Base-by-base conservation (phyloP, 768 basidiomycete genomes). In the Tephrocybe sp. region DNA sequence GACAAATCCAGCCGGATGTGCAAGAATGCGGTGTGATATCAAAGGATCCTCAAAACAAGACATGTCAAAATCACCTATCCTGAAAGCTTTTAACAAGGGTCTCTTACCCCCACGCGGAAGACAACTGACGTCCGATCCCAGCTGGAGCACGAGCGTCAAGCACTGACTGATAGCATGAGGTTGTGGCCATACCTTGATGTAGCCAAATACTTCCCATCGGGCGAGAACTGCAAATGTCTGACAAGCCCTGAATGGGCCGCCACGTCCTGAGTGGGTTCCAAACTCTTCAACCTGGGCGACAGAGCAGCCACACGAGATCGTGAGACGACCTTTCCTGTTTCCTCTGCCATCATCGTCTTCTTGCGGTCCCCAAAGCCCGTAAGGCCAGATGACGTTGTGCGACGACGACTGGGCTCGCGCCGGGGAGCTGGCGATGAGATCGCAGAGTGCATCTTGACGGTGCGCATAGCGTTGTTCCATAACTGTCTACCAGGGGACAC, bases 111-210 rank as follows among this genome's bases (percentile, higher is more conserved):
- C 17, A 87, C 80, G 52, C 74, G 77, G 68, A 86, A 88, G 36
- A 88, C 80, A 9, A 81, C 72, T 0, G 84, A 81, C 5, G 86
- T 88, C 56, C 81, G 70, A 62, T 88, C 86, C 86, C 86, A 89
- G 59, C 85, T 85, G 36, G 10, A 46, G n/a, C 24, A 30, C 12
- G 11, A 6, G 21, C 18, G 28, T 54, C 17, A 58, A 11, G 41
- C 48, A 43, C 17, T 23, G 45, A 25, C 38, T 34, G 2, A 36
- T 8, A 30, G 8, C 20, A 15, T 37, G 17, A 30, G 45, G 24
- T 9, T 40, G 15, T 3, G n/a, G 33, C 68, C 43, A 5, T 58
- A 84, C 79, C 85, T 85, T 24, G 85, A 86, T 3, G 87, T 89
- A 3, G 86, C 88, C 58, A 90, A 62, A 60, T 79, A 87, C 62